These are phyloP conservation scores for Rhodomyrtus psidioides DNA, from an alignment of 441 rosid genomes.

Conservation along the genomic window DNA sequence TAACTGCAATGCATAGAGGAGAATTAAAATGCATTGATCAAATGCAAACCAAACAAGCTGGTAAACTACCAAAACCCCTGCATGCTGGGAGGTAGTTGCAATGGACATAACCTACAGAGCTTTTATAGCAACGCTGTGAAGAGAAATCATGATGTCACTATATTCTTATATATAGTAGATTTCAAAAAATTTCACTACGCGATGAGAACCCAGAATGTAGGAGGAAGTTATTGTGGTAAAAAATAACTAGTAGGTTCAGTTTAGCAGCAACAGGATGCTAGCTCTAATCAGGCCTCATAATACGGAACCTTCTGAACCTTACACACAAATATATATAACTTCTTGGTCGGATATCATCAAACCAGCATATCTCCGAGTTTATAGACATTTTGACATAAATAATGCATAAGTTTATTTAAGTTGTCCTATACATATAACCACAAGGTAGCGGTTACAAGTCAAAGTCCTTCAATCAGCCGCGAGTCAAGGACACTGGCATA, in stretches of 20 bases:
- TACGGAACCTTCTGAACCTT: not conserved
- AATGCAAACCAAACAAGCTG: not conserved
- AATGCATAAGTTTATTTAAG: not conserved
- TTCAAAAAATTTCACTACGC: not conserved
- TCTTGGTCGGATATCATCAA: not conserved
- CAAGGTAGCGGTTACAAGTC: not conserved
- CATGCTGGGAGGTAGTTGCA: not conserved
- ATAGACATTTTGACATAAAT: not conserved
- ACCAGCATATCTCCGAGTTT: not conserved
- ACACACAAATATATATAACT: not conserved
- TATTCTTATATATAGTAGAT: not conserved
- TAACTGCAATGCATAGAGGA: conserved; percentile 14
- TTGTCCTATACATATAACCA: not conserved
- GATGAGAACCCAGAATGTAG: not conserved
- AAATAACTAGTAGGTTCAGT: not conserved
- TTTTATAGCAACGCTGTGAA: not conserved
- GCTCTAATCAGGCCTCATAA: not conserved
- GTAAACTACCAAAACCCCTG: not conserved
- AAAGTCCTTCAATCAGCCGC: not conserved
- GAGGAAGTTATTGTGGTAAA: not conserved
- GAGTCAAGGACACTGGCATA: not conserved
- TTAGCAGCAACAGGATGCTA: not conserved
- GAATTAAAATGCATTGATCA: not conserved
- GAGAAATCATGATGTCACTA: not conserved
- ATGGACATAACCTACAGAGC: not conserved